These are phyloP conservation scores for Crithidia acanthocephali DNA, from an alignment of 208 protist species.

Conservation along the genomic window DNA sequence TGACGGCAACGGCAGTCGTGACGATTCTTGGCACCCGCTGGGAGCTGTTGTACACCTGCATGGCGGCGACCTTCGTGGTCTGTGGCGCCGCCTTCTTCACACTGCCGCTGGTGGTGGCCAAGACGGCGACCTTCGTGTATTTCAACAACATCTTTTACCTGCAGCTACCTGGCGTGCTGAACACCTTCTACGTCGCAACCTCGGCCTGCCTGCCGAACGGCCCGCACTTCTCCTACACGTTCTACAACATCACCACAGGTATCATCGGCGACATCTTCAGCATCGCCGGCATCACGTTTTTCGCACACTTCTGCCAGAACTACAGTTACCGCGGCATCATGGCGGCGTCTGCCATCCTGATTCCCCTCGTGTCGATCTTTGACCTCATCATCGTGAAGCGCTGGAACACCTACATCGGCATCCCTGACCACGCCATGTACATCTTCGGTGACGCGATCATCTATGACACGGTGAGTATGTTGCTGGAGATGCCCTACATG, in stretches of 20 bases:
- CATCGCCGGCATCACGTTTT: constrained; percentile 51
- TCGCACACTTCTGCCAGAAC: constrained; percentile 58
- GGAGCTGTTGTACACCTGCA: constrained; percentile 37
- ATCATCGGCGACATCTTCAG: constrained; percentile 50
- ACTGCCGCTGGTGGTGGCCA: constrained; percentile 47
- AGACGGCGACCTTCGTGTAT: constrained; percentile 39
- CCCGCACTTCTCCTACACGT: constrained; percentile 71
- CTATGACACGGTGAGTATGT: constrained; percentile 56
- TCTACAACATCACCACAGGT: constrained; percentile 58
- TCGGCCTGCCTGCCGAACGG: constrained; percentile 57
- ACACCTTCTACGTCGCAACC: constrained; percentile 63
- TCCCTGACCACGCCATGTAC: constrained; percentile 77
- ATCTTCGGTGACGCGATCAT: constrained; percentile 75
- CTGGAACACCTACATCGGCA: constrained; percentile 63
- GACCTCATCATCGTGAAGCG: constrained; percentile 82
- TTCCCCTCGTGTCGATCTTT: constrained; percentile 57
- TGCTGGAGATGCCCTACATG: constrained; percentile 80
- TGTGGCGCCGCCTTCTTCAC: constrained; percentile 33
- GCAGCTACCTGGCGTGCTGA: constrained; percentile 54
- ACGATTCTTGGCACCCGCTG: constrained; percentile 40
- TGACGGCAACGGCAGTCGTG: constrained; percentile 36
- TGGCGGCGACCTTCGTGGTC: constrained; percentile 25
- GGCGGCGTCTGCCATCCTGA: constrained; percentile 53
- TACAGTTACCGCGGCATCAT: constrained; percentile 62
- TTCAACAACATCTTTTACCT: constrained; percentile 52